These are phyloP conservation scores for Coleophoma crateriformis DNA, from an alignment of 2,329 filamentous ascomycete genomes.

Conservation along the genomic window DNA sequence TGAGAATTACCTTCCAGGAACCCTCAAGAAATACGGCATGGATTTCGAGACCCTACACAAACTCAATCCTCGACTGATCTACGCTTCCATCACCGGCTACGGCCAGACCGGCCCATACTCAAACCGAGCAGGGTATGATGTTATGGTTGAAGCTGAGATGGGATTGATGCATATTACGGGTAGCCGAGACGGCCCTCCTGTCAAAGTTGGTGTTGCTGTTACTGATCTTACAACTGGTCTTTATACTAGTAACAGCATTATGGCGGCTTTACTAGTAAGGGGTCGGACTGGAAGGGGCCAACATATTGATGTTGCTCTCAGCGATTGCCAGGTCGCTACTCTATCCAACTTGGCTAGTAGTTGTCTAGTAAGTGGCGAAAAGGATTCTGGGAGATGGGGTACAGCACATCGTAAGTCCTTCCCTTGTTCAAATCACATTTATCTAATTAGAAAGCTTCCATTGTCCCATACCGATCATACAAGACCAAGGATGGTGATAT, in stretches of 20 bases:
- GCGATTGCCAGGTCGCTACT: slow-evolving; percentile 92
- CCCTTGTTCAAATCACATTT: neutral
- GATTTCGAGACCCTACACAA: slow-evolving; percentile 77
- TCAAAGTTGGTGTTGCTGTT: slow-evolving; percentile 96
- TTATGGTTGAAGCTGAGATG: slow-evolving; percentile 99
- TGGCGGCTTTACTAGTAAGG: slow-evolving; percentile 82
- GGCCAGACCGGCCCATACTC: slow-evolving; percentile 92
- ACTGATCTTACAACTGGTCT: slow-evolving; percentile 93
- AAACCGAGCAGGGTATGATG: slow-evolving; percentile 87
- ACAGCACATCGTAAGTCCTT: slow-evolving; percentile 78
- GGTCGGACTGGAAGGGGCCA: slow-evolving; percentile 74
- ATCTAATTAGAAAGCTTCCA: slow-evolving; percentile 59
- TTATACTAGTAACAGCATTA: slow-evolving; percentile 92
- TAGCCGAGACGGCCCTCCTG: slow-evolving; percentile 77
- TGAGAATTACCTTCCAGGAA: slow-evolving; percentile 92
- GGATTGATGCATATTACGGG: slow-evolving; percentile 99
- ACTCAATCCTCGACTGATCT: slow-evolving; percentile 84
- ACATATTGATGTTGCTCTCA: slow-evolving; percentile 85
- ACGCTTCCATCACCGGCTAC: slow-evolving; percentile 95
- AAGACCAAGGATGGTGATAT: slow-evolving; percentile 66
- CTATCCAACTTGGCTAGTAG: slow-evolving; percentile 94
- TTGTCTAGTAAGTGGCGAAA: slow-evolving; percentile 79
- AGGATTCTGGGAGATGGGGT: slow-evolving; percentile 87
- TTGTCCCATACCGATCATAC: slow-evolving; percentile 91
- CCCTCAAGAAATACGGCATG: slow-evolving; percentile 83